Conservation (phyloP, 23 red algal genomes). For the Pyropia haitanensis region DNA sequence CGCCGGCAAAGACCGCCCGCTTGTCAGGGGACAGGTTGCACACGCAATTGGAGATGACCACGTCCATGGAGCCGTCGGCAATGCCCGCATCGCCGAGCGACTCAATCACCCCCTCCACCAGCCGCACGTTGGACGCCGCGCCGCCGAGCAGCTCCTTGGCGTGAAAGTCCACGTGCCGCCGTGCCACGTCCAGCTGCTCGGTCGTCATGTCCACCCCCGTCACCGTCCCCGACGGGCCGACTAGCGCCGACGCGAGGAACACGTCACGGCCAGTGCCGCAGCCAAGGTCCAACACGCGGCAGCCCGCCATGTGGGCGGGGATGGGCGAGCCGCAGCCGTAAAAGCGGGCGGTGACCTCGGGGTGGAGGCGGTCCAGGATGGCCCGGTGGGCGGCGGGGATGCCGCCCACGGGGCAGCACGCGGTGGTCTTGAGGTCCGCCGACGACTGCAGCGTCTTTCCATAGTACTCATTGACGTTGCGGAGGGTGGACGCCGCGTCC, state of each 20-base stretch:
- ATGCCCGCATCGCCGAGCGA: conserved; percentile 38
- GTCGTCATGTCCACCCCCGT: conserved; percentile 79
- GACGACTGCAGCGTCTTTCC: conserved; percentile 44
- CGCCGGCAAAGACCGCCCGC: conserved; percentile 52
- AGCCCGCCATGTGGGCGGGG: conserved; percentile 35
- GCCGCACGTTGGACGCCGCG: conserved; percentile 32
- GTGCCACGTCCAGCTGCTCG: conserved; percentile 65
- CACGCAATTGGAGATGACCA: conserved; percentile 85
- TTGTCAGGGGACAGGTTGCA: conserved; percentile 75
- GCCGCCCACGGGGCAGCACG: conserved; percentile 54
- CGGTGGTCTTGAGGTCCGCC: conserved; percentile 62
- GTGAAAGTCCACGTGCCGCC: conserved; percentile 37
- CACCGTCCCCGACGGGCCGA: conserved; percentile 50
- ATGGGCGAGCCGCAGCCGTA: conserved; percentile 85
- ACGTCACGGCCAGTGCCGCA: conserved; percentile 88
- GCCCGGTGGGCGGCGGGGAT: conserved; percentile 33
- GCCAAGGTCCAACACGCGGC: conserved; percentile 58
- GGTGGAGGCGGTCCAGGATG: conserved; percentile 41
- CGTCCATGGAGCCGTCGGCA: conserved; percentile 59
- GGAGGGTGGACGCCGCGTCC: not conserved
- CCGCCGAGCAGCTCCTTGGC: conserved; percentile 52
- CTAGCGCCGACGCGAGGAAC: conserved; percentile 64
- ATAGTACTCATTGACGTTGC: conserved; percentile 39
- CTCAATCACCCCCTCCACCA: conserved; percentile 71
- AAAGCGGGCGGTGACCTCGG: conserved; percentile 53